Conservation (phyloP, 176 grass and related monocot genomes). For the Panicum miliaceum region DNA sequence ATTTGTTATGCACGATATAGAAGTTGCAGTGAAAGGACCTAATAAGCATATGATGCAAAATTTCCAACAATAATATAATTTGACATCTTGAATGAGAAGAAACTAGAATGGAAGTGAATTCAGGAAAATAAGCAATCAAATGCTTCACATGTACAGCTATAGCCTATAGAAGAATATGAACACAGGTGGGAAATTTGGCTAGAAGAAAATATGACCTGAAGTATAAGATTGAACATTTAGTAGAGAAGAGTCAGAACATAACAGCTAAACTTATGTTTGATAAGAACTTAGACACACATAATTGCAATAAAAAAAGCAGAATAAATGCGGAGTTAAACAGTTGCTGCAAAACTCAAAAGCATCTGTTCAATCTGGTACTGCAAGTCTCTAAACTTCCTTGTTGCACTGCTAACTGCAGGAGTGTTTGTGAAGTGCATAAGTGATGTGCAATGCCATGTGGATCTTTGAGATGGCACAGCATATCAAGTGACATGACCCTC, state of each 20-base stretch:
- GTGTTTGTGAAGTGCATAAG: not conserved
- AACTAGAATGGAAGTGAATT: not conserved
- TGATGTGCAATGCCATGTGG: not conserved
- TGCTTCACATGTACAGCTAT: not conserved
- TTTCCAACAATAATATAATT: not conserved
- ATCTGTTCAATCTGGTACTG: not conserved
- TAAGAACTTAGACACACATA: not conserved
- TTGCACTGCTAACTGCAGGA: not conserved
- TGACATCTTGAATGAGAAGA: not conserved
- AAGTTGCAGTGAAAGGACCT: not conserved
- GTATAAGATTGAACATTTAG: not conserved
- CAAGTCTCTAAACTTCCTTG: not conserved
- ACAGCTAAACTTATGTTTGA: not conserved
- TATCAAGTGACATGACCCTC: not conserved
- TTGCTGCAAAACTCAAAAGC: not conserved
- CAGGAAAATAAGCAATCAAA: not conserved
- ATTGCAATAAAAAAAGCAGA: not conserved
- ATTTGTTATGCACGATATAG: not conserved
- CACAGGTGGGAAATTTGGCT: not conserved
- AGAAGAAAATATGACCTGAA: not conserved
- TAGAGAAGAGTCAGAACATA: not conserved
- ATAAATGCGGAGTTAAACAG: not conserved
- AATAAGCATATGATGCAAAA: not conserved
- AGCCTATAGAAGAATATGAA: not conserved
- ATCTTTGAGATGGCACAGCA: not conserved